phyloP scores from a whole-genome alignment of 192 early-diverging fungal genomes.

The Chytriomyces hyalinus region DNA sequence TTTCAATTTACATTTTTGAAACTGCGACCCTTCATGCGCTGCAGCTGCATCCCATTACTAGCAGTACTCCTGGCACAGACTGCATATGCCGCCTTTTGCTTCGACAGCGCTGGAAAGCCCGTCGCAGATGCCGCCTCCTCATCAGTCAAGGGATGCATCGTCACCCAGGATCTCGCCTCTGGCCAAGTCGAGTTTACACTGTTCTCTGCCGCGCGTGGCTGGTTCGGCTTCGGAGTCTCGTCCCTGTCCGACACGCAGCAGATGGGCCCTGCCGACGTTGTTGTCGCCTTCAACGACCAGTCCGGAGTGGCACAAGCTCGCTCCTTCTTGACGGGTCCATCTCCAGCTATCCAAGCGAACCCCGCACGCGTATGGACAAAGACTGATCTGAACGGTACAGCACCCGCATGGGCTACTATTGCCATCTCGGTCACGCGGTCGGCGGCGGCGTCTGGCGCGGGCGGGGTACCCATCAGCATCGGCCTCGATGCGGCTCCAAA shows the following conservation, averaged over 20 bases:
- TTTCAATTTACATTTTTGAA: too few species aligned
- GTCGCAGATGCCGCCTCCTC: too few species aligned
- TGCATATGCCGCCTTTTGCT: too few species aligned
- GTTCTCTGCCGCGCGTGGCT: constrained; percentile 4
- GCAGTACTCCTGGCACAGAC: too few species aligned
- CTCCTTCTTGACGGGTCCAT: constrained; percentile 1
- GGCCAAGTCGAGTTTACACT: constrained; percentile 9
- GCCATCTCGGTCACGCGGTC: background rate
- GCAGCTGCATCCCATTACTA: too few species aligned
- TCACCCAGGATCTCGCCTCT: constrained; percentile 18
- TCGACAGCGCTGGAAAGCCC: too few species aligned
- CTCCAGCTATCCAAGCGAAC: background rate
- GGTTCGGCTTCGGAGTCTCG: constrained; percentile 9
- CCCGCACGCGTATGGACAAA: background rate
- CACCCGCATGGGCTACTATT: constrained; percentile 18
- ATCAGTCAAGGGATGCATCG: background rate
- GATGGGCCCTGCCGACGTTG: constrained; percentile 18
- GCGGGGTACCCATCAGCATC: constrained; percentile 3
- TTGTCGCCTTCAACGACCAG: constrained; percentile 3
- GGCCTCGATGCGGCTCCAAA: background rate
- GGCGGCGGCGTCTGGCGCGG: background rate
- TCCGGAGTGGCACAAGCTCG: background rate
- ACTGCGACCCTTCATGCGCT: too few species aligned
- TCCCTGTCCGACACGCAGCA: too few species aligned
- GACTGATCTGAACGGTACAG: constrained; percentile 11